Evolutionary conservation across 2,329 filamentous ascomycete genomes (phyloP).

Genomic region (Cercospora citrullina): DNA sequence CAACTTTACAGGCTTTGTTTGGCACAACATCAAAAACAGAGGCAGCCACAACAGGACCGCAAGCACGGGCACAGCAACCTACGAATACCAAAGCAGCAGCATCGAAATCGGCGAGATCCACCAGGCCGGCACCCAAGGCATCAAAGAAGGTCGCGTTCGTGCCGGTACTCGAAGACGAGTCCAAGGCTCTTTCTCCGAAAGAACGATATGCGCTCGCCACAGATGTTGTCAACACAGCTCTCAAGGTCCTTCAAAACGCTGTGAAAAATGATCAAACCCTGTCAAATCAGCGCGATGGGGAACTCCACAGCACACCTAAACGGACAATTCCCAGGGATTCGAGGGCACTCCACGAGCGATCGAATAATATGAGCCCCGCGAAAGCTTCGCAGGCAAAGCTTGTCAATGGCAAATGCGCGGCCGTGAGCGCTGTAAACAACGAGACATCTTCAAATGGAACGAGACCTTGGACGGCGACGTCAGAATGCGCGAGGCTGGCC

Average conservation of each 20-base stretch:
- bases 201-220: constrained; percentile 70
- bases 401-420: neutral
- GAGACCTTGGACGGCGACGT: constrained; percentile 46
- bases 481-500: constrained; percentile 68
- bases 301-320: neutral
- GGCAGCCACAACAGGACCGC: constrained; percentile 9
- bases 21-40: constrained; percentile 21
- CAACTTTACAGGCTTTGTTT: constrained; percentile 32
- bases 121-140: constrained; percentile 10
- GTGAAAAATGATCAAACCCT: constrained; percentile 50
- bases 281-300: neutral
- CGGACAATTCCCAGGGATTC: neutral
- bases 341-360: constrained; percentile 45
- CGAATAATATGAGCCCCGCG: constrained; percentile 51
- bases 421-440: neutral
- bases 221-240: constrained; percentile 67
- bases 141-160: constrained; percentile 30
- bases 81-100: neutral
- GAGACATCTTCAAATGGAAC: neutral
- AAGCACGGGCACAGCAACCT: constrained; percentile 7
- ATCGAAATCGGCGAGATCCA: constrained; percentile 8
- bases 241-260: constrained; percentile 69
- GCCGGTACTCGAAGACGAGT: constrained; percentile 42
- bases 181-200: constrained; percentile 49
- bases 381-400: neutral